Evolutionary conservation across 371 early-diverging fungal species (phyloP).

Genomic region (Rhizopus delemar): DNA sequence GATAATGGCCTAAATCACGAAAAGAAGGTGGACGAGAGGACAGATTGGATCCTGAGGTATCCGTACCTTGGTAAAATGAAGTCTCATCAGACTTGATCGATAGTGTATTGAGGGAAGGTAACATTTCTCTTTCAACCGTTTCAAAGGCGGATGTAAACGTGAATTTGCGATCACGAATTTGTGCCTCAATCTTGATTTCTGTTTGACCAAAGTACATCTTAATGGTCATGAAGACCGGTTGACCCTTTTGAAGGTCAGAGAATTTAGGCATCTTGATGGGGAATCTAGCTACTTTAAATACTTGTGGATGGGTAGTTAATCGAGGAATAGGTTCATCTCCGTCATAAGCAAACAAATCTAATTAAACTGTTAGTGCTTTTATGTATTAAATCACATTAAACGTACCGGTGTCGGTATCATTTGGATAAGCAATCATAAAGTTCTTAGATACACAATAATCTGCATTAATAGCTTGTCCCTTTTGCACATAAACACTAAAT

Average conservation of each 20-base stretch:
- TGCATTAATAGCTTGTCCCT: conserved; percentile 55
- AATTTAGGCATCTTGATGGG: conserved; percentile 57
- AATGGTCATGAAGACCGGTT: conserved; percentile 52
- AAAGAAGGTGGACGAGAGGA: conserved; percentile 35
- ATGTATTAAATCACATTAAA: conserved; percentile 25
- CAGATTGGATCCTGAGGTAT: conserved; percentile 28
- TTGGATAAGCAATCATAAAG: conserved; percentile 61
- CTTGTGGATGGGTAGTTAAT: conserved; percentile 48
- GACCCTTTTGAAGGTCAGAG: conserved; percentile 42
- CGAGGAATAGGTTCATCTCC: conserved; percentile 47
- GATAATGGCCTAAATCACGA: conserved; percentile 30
- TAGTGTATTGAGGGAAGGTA: conserved; percentile 24
- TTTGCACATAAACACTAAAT: conserved; percentile 39
- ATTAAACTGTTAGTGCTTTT: not conserved
- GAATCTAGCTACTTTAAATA: conserved; percentile 52
- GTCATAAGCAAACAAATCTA: conserved; percentile 55
- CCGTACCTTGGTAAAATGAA: not conserved
- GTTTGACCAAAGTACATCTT: conserved; percentile 59
- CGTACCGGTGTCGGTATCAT: conserved; percentile 48
- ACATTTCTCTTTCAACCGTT: conserved; percentile 40
- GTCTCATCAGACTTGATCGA: conserved; percentile 32
- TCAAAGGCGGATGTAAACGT: conserved; percentile 56
- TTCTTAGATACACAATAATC: conserved; percentile 66
- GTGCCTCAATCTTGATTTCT: conserved; percentile 54
- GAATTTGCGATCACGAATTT: conserved; percentile 50